These are phyloP conservation scores for Rhizoclosmatium sp. DNA, from an alignment of 192 early-diverging fungal species.

Conservation along the genomic window DNA sequence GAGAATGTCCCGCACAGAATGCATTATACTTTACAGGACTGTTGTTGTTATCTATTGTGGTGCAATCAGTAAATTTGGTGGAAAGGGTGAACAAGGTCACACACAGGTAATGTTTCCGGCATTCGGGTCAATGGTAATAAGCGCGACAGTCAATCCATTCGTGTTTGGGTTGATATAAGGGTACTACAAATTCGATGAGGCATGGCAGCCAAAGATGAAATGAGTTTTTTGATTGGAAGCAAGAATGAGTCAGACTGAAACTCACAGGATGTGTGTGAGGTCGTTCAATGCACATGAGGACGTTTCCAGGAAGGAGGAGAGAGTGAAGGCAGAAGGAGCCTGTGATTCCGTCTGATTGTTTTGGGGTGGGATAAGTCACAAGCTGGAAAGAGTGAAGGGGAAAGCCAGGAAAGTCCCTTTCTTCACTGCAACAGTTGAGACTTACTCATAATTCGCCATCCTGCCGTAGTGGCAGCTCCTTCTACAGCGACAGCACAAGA, in stretches of 20 bases:
- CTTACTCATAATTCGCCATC: constrained; percentile 3
- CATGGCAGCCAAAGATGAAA: too few relatives aligned
- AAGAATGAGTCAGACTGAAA: not conserved
- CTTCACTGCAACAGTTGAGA: not conserved
- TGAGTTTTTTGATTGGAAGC: too few relatives aligned
- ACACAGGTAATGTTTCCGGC: not conserved
- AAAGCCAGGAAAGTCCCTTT: too few relatives aligned
- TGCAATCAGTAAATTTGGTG: not conserved
- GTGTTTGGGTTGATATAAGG: constrained; percentile 10
- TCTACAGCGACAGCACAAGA: not conserved
- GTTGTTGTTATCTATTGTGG: not conserved
- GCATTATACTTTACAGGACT: constrained; percentile 23
- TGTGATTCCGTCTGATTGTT: constrained; percentile 14
- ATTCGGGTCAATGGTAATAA: constrained; percentile 5
- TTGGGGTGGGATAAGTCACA: too few relatives aligned
- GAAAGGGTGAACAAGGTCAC: not conserved
- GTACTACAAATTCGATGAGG: not conserved
- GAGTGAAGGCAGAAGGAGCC: constrained; percentile 36
- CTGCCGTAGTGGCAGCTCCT: not conserved
- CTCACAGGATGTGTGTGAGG: constrained; percentile 41
- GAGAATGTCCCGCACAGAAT: constrained; percentile 43
- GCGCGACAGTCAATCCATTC: not conserved
- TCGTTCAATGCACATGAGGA: constrained; percentile 38
- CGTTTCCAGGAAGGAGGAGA: constrained; percentile 29
- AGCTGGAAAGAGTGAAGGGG: too few relatives aligned